Evolutionary conservation across 345 rosid species (phyloP).

Genomic region (Eucalyptus urophylla): DNA sequence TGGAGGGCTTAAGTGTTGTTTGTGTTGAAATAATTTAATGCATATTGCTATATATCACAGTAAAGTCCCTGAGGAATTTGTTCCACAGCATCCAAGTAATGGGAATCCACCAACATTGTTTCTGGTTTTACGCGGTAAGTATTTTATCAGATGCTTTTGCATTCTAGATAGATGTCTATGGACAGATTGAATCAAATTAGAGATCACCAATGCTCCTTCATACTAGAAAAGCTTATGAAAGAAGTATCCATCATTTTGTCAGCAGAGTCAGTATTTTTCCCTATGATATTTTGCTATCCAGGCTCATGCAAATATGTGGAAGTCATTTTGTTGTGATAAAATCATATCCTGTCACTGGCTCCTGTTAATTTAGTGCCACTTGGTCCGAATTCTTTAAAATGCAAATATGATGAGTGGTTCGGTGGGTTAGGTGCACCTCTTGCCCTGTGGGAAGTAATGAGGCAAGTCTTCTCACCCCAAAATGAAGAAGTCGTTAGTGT

Average conservation of each 20-base stretch:
- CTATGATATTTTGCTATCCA: neutral
- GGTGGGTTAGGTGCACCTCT: neutral
- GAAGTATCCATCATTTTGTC: neutral
- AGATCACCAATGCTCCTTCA: neutral
- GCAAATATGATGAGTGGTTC: neutral
- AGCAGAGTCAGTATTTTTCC: neutral
- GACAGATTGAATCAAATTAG: neutral
- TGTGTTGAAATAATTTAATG: neutral
- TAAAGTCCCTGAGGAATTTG: slow-evolving; percentile 73
- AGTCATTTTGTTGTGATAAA: neutral
- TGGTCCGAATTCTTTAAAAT: neutral
- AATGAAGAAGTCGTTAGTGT: neutral
- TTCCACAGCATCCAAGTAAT: slow-evolving; percentile 67
- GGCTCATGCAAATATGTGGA: neutral
- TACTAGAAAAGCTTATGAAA: neutral
- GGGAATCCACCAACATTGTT: slow-evolving; percentile 91
- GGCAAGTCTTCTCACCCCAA: neutral
- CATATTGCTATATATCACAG: slow-evolving; percentile 27
- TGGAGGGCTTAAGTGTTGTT: neutral
- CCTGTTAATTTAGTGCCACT: neutral
- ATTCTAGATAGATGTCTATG: neutral
- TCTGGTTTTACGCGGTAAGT: slow-evolving; percentile 70
- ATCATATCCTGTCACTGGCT: neutral
- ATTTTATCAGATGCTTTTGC: neutral
- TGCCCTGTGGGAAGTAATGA: neutral